These are phyloP conservation scores for Protomyces gravidus DNA, from an alignment of 1,139 yeast genomes.

Conservation along the genomic window DNA sequence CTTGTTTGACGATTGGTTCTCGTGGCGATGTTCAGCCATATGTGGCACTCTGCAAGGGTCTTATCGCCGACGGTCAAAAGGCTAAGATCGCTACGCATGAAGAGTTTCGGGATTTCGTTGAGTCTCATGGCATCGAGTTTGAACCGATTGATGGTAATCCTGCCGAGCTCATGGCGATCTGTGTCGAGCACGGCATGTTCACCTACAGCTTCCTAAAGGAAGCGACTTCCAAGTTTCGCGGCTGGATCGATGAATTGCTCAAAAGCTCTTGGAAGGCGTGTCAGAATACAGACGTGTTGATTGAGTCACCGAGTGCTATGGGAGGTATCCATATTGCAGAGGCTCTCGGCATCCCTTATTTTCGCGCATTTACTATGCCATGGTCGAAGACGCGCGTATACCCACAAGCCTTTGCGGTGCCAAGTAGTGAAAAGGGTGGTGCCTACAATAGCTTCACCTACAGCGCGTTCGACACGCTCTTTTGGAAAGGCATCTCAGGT, in stretches of 20 bases:
- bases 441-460: conserved; percentile 88
- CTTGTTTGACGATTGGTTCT: conserved; percentile 82
- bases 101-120: conserved; percentile 76
- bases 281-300: conserved; percentile 76
- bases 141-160: conserved; percentile 86
- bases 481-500: conserved; percentile 89
- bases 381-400: conserved; percentile 95
- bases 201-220: conserved; percentile 78
- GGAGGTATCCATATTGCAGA: conserved; percentile 94
- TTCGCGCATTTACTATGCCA: conserved; percentile 96
- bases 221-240: conserved; percentile 76
- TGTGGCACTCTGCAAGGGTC: conserved; percentile 78
- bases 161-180: conserved; percentile 80
- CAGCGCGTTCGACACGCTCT: conserved; percentile 82
- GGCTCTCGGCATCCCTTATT: conserved; percentile 80
- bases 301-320: conserved; percentile 94
- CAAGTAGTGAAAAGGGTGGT: conserved; percentile 89
- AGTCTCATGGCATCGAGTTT: conserved; percentile 61
- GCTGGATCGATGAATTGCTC: conserved; percentile 78
- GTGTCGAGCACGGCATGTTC: conserved; percentile 87
- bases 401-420: conserved; percentile 93
- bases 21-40: conserved; percentile 97
- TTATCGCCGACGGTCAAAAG: conserved; percentile 70
- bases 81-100: conserved; percentile 81
- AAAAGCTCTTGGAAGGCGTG: conserved; percentile 77